These are phyloP conservation scores for Sporothrix brunneoviolacea DNA, from an alignment of 2,329 filamentous ascomycete species.

Conservation along the genomic window DNA sequence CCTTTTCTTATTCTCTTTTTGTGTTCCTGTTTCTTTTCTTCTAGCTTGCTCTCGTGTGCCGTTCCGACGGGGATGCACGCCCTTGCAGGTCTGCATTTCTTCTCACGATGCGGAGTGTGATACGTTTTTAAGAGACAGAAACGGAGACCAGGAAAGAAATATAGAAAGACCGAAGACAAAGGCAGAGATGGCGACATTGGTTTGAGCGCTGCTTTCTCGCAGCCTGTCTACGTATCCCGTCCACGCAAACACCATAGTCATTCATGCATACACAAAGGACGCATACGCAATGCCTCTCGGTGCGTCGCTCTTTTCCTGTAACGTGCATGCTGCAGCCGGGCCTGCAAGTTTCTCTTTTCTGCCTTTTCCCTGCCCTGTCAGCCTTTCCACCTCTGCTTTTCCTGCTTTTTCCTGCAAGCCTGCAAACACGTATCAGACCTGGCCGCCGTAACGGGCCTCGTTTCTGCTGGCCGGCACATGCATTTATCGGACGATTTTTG, in stretches of 20 bases:
- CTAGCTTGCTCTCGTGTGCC: not conserved
- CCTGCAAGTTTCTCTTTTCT: not conserved
- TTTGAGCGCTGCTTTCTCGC: too few species aligned
- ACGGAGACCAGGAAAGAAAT: not conserved
- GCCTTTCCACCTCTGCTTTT: not conserved
- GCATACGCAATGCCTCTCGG: not conserved
- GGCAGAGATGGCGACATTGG: too few species aligned
- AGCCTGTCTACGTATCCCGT: too few species aligned
- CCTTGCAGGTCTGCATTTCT: not conserved
- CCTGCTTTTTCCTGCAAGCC: not conserved
- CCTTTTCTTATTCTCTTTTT: not conserved
- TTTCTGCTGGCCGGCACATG: not conserved
- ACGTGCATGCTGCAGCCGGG: not conserved
- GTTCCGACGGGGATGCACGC: not conserved
- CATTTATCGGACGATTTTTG: constrained; percentile 12
- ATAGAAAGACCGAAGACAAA: not conserved
- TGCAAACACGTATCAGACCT: constrained; percentile 3
- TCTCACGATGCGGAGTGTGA: not conserved
- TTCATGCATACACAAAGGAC: not conserved
- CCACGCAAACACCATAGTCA: too few species aligned
- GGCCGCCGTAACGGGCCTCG: constrained; percentile 10
- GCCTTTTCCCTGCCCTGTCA: not conserved
- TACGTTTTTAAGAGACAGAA: too few species aligned
- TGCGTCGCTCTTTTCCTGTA: not conserved
- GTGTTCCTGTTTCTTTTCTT: too few species aligned